Evolutionary conservation across 768 basidiomycete species (phyloP).

Genomic region (Collybia sordida): DNA sequence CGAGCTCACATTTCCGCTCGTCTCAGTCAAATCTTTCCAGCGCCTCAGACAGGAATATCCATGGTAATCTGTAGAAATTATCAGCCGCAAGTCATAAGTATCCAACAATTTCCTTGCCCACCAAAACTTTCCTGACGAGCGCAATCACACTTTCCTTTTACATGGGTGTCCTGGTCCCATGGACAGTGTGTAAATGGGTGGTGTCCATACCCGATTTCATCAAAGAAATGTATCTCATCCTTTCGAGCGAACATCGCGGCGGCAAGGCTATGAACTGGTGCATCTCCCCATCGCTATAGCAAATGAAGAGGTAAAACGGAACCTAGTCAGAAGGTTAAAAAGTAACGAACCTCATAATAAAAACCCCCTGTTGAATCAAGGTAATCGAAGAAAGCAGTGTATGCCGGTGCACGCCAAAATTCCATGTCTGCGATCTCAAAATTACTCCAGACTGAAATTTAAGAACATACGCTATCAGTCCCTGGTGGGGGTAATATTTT

Average conservation of each 20-base stretch:
- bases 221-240: conserved; percentile 79
- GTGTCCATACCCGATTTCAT: conserved; percentile 82
- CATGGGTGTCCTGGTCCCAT: conserved; percentile 40
- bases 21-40: too few species aligned
- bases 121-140: conserved; percentile 62
- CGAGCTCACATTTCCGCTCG: too few species aligned
- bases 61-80: too few species aligned
- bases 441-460: conserved; percentile 52
- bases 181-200: conserved; percentile 76
- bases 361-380: conserved; percentile 64
- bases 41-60: too few species aligned
- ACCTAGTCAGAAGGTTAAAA: conserved; percentile 24
- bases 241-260: conserved; percentile 70
- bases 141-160: conserved; percentile 63
- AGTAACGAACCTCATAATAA: conserved; percentile 56
- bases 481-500: too few species aligned
- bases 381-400: conserved; percentile 62
- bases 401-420: conserved; percentile 64
- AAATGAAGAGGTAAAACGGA: conserved; percentile 33
- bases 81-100: not conserved
- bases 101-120: too few species aligned
- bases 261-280: conserved; percentile 83
- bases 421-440: conserved; percentile 74
- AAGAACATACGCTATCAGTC: conserved; percentile 23
- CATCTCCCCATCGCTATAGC: conserved; percentile 79